phyloP scores from a whole-genome alignment of 768 basidiomycete genomes.

The Dentipellis sp. region DNA sequence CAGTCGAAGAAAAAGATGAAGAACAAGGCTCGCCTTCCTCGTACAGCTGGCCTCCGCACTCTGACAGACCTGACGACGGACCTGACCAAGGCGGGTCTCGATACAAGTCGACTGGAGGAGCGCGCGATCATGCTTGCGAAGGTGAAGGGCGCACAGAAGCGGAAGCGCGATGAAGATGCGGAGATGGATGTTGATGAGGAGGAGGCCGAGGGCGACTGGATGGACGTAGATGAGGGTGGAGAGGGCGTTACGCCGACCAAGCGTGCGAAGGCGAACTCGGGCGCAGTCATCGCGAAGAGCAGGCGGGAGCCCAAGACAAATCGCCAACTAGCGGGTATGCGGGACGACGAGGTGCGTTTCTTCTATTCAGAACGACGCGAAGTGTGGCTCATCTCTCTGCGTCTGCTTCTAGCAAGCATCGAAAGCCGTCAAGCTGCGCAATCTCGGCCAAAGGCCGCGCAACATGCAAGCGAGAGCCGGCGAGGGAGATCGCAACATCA shows the following conservation, averaged over 20 bases:
- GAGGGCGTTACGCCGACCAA: slow-evolving; percentile 42
- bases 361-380: background rate
- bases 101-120: slow-evolving; percentile 81
- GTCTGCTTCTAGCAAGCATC: slow-evolving; percentile 53
- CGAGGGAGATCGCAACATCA: slow-evolving; percentile 80
- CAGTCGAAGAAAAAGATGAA: slow-evolving; percentile 84
- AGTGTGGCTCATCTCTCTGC: slow-evolving; percentile 1
- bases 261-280: slow-evolving; percentile 52
- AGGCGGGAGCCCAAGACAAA: slow-evolving; percentile 59
- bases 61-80: slow-evolving; percentile 68
- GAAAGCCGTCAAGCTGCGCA: slow-evolving; percentile 74
- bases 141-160: slow-evolving; percentile 59
- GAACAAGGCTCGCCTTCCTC: slow-evolving; percentile 72
- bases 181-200: slow-evolving; percentile 27
- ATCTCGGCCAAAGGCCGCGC: slow-evolving; percentile 78
- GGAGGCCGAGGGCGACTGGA: slow-evolving; percentile 36
- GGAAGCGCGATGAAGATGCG: slow-evolving; percentile 33
- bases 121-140: slow-evolving; percentile 83
- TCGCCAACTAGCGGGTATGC: slow-evolving; percentile 71
- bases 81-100: slow-evolving; percentile 81
- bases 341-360: slow-evolving; percentile 52
- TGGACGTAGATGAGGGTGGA: slow-evolving; percentile 26
- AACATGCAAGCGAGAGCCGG: slow-evolving; percentile 88
- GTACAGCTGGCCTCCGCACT: slow-evolving; percentile 61
- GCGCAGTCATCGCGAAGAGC: slow-evolving; percentile 36